Evolutionary conservation across 495 filamentous ascomycete species (phyloP), one percentile per base, ranked within the genome.

Genomic region (Penicillium egyptiacum): DNA sequence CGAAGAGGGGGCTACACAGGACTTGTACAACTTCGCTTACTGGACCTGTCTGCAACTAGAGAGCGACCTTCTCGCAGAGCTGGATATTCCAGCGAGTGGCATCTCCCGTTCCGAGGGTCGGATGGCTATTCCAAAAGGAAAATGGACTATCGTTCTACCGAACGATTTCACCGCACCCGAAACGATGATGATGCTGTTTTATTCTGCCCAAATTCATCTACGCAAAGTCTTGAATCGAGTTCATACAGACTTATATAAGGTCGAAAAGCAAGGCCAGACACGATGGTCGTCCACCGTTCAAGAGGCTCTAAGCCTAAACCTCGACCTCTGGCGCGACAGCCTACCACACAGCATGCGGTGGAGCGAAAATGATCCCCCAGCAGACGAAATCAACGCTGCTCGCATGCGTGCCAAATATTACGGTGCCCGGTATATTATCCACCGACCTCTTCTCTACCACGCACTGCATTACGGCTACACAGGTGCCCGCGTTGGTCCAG

Each of bases 11-110:
- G 53, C 55, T 8, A 25, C 57, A 1, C 66, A 69, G 44, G 83
- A 86, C 60, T 77, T 88, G 40, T 77, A 88, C 48, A 77, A 87
- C 33, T 86, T 94, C 60, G 90, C 91, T 7, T 96, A 90, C 62
- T 98, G 93, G 93, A 94, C 92, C 9, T 95, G 90, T 66, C 75
- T 96, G 61, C 94, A 97, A 61, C 79, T 98, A 20, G 94, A 98
- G 74, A 96, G 94, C 75, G 94, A 98, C 70, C 88, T 98, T 41
- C 76, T 96, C 30, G 94, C 94, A 10, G 94, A 98, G 71, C 74
- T 97, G 28, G 88, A 89, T 55, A 83, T 88, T 28, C 88, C 92
- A 5, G 90, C 91, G 51, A 88, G 87, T 61, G 85, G 85, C 20
- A 87, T 95, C 64, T 83, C 93, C 55, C 80, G 80, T 37, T 85